A percentile compares a stretch with the other conserved stretches of the same genome.
Conservation (phyloP, 352 stramenopile species). For the Thalassiosira hispida region DNA sequence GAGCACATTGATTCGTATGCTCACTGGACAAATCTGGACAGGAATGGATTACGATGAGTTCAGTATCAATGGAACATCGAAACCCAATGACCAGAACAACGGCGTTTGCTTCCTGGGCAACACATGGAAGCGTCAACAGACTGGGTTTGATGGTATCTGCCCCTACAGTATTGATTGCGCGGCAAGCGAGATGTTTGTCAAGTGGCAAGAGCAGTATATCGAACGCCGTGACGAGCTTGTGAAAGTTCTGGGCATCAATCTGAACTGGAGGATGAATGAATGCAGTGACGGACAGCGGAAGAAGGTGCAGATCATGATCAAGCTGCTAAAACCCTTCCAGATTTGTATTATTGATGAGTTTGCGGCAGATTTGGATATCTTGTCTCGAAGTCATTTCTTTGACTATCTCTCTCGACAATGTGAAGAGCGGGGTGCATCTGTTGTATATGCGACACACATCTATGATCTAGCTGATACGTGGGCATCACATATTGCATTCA, state of each 20-base stretch:
- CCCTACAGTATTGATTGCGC: slow-evolving; percentile 91
- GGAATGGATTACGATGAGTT: too few relatives aligned
- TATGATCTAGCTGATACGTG: slow-evolving; percentile 97
- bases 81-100: slow-evolving; percentile 94
- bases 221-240: slow-evolving; percentile 93
- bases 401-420: slow-evolving; percentile 91
- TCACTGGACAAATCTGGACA: slow-evolving; percentile 90
- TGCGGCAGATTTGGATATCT: slow-evolving; percentile 95
- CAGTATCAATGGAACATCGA: too few relatives aligned
- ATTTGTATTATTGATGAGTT: slow-evolving; percentile 98
- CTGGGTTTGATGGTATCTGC: slow-evolving; percentile 91
- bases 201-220: slow-evolving; percentile 92
- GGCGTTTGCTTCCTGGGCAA: slow-evolving; percentile 93
- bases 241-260: slow-evolving; percentile 94
- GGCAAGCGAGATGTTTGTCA: slow-evolving; percentile 96
- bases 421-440: slow-evolving; percentile 81
- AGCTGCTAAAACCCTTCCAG: slow-evolving; percentile 94
- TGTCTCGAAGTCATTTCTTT: slow-evolving; percentile 93
- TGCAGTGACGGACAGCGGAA: slow-evolving; percentile 88
- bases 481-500: too few relatives aligned
- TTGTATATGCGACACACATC: slow-evolving; percentile 94
- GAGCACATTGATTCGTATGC: slow-evolving; percentile 93
- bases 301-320: slow-evolving; percentile 95
- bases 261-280: slow-evolving; percentile 90
- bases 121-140: slow-evolving; percentile 94